Evolutionary conservation across 805 yeast genomes (phyloP).

Genomic region (Teunomyces panamensis): DNA sequence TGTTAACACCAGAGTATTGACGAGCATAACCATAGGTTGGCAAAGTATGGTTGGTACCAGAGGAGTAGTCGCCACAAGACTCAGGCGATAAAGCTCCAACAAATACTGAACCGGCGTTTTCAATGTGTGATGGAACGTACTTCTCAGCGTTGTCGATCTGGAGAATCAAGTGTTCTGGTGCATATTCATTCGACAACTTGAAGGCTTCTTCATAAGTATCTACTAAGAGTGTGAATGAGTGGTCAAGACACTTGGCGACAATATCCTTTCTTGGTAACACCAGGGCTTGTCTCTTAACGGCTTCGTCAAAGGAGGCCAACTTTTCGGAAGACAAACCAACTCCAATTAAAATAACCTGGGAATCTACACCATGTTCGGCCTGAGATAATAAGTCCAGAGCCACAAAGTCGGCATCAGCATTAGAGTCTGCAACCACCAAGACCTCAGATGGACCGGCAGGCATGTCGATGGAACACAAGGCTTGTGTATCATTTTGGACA

Average conservation of each 20-base stretch:
- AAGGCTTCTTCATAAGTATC: slow-evolving; percentile 75
- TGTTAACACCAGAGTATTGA: slow-evolving; percentile 96
- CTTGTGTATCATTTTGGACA: slow-evolving; percentile 92
- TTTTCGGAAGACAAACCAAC: slow-evolving; percentile 63
- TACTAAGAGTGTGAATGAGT: slow-evolving; percentile 79
- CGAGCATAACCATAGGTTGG: slow-evolving; percentile 99
- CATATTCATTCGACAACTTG: slow-evolving; percentile 83
- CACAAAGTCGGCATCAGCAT: slow-evolving; percentile 91
- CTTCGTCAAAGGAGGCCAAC: slow-evolving; percentile 69
- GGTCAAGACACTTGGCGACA: slow-evolving; percentile 86
- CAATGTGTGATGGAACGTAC: slow-evolving; percentile 67
- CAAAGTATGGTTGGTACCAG: slow-evolving; percentile 97
- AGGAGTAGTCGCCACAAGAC: slow-evolving; percentile 96
- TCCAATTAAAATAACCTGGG: slow-evolving; percentile 92
- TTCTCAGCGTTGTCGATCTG: slow-evolving; percentile 78
- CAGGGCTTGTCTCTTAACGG: slow-evolving; percentile 80
- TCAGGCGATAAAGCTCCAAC: slow-evolving; percentile 97
- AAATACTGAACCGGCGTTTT: slow-evolving; percentile 94
- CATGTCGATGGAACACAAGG: slow-evolving; percentile 96
- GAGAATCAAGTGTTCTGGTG: slow-evolving; percentile 96
- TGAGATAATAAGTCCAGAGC: slow-evolving; percentile 96
- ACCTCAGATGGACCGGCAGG: slow-evolving; percentile 99
- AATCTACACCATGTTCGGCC: slow-evolving; percentile 98
- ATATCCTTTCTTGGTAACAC: slow-evolving; percentile 89
- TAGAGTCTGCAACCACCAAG: slow-evolving; percentile 84